These are phyloP conservation scores for Amborella trichopoda DNA, from an alignment of 164 flowering plant species.

Conservation along the genomic window DNA sequence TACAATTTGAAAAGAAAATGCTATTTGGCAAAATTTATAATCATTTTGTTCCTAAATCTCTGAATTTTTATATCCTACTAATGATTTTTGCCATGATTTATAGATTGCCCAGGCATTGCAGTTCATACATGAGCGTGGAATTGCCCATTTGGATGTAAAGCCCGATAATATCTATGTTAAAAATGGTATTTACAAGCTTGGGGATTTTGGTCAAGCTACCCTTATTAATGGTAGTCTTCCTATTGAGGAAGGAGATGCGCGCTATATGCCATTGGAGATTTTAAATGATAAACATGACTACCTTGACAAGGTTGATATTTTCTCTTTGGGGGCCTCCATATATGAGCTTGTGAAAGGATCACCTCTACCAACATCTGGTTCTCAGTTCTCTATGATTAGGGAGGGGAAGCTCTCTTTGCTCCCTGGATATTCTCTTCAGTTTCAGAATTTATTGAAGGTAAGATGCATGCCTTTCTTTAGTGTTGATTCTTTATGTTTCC, in stretches of 20 bases:
- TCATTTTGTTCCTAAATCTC: no score
- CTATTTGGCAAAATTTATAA: no score
- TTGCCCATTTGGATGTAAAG: slow-evolving; percentile 83
- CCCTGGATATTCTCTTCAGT: slow-evolving; percentile 74
- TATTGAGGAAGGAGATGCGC: slow-evolving; percentile 94
- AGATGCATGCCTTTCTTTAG: not conserved
- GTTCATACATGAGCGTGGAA: slow-evolving; percentile 67
- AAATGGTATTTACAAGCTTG: slow-evolving; percentile 79
- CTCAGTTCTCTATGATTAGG: slow-evolving; percentile 44
- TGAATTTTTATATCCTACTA: no score
- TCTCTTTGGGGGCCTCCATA: slow-evolving; percentile 73
- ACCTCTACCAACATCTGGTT: slow-evolving; percentile 67
- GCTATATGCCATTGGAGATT: slow-evolving; percentile 94
- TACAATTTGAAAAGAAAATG: no score
- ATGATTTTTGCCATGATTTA: slow-evolving; percentile 3
- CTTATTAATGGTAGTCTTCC: slow-evolving; percentile 62
- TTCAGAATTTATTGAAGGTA: slow-evolving; percentile 90
- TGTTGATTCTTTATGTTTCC: not conserved
- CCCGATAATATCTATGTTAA: slow-evolving; percentile 94
- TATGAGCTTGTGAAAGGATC: slow-evolving; percentile 73
- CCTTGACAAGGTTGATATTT: slow-evolving; percentile 85
- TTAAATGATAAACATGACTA: slow-evolving; percentile 73
- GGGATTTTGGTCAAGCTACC: slow-evolving; percentile 96
- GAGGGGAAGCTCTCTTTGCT: slow-evolving; percentile 81
- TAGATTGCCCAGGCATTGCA: slow-evolving; percentile 83